These are phyloP conservation scores for Castanospermum australe DNA, from an alignment of 306 rosid species.

Conservation along the genomic window DNA sequence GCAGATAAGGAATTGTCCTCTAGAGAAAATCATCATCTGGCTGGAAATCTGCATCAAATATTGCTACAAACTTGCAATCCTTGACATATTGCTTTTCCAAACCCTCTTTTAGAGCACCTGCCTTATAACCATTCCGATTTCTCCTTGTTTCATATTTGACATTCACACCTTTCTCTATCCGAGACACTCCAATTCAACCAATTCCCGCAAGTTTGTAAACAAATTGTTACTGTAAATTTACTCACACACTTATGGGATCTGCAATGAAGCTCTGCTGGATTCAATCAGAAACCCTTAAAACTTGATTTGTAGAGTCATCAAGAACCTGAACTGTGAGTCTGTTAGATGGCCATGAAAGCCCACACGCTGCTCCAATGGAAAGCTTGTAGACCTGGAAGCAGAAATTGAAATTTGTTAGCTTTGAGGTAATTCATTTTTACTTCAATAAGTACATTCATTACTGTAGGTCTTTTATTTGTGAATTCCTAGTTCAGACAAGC, in stretches of 20 bases:
- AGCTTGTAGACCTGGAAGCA: constrained; percentile 59
- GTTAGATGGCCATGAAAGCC: constrained; percentile 57
- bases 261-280: constrained; percentile 3
- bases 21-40: constrained; percentile 58
- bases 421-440: constrained; percentile 22
- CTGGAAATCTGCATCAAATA: constrained; percentile 66
- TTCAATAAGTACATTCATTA: neutral
- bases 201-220: constrained; percentile 43
- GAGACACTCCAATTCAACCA: constrained; percentile 46
- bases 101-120: constrained; percentile 62
- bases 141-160: constrained; percentile 53
- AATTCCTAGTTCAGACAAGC: constrained; percentile 18
- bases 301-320: constrained; percentile 59
- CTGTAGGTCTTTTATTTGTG: neutral
- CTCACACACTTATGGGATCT: neutral
- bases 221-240: constrained; percentile 11
- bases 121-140: constrained; percentile 61
- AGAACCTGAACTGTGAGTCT: constrained; percentile 57
- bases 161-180: constrained; percentile 54
- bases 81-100: constrained; percentile 47
- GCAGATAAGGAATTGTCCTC: constrained; percentile 53
- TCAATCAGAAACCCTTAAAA: constrained; percentile 38
- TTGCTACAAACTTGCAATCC: constrained; percentile 52
- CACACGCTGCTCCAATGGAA: constrained; percentile 59
- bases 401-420: neutral